phyloP scores from a whole-genome alignment of 352 stramenopile genomes.

The Globisporangium abappressorium region DNA sequence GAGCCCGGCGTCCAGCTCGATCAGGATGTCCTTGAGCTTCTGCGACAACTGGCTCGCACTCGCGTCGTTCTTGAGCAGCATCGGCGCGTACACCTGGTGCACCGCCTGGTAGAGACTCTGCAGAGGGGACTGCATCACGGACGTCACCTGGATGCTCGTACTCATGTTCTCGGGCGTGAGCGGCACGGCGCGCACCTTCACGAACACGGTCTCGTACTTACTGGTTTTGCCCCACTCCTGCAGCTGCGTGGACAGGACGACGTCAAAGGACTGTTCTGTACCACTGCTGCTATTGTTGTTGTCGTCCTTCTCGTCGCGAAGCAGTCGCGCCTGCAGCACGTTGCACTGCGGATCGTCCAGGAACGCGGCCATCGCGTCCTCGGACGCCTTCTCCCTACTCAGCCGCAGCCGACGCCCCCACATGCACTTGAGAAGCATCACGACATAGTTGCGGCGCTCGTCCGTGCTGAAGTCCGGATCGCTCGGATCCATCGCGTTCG shows the following conservation, averaged over 20 bases:
- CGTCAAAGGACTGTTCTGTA: not conserved
- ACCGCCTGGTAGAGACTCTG: conserved; percentile 79
- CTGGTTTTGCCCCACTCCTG: conserved; percentile 7
- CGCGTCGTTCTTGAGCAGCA: conserved; percentile 57
- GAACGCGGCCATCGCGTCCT: conserved; percentile 60
- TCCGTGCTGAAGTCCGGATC: conserved; percentile 37
- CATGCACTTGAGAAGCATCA: conserved; percentile 55
- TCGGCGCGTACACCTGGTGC: conserved; percentile 79
- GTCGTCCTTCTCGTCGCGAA: conserved; percentile 5
- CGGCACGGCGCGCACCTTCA: conserved; percentile 50
- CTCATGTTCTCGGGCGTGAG: conserved; percentile 73
- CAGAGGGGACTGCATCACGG: conserved; percentile 62
- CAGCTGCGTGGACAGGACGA: conserved; percentile 34
- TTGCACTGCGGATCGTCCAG: conserved; percentile 66
- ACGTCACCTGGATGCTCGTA: conserved; percentile 68
- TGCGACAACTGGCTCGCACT: conserved; percentile 53
- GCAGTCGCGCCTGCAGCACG: conserved; percentile 47
- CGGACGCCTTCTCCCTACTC: conserved; percentile 31
- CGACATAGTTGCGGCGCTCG: conserved; percentile 56
- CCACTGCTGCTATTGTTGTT: conserved; percentile 15
- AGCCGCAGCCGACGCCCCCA: conserved; percentile 48
- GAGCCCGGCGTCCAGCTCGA: conserved; percentile 71
- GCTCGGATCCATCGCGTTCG: conserved; percentile 22
- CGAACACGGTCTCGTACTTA: conserved; percentile 45
- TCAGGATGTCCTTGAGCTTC: conserved; percentile 78